Evolutionary conservation across 208 protist species (phyloP), one percentile per base, ranked within the genome.

Genomic region (Trypanosoma scelopori): DNA sequence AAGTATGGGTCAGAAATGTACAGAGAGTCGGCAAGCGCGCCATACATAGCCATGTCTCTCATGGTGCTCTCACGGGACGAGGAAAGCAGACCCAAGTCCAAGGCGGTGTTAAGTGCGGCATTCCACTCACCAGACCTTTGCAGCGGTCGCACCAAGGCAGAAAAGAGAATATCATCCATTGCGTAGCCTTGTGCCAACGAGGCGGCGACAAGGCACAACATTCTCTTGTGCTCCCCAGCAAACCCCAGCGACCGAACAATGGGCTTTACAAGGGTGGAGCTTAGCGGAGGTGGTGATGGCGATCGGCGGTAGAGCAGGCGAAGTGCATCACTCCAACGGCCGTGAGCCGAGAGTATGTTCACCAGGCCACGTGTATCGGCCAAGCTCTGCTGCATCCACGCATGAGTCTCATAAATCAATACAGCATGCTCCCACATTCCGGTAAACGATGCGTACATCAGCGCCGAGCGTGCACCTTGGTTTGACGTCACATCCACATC

Each of bases 391-490:
- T 59, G 50, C 37, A 95, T 60, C 11, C 49, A 47, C 13, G 76
- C 73, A 49, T 89, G 70, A 3, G n/a, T 28, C 28, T 66, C 48
- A 22, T 82, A 71, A 6, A 87, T 53, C n/a, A 51, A 5, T 16
- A 92, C 55, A 0, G 83, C 82, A 51, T 79, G 65, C 60, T 92
- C 87, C 87, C 90, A 95, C 68, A 93, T 84, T 37, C 85, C 83
- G 0, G 83, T 79, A 71, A 76, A 85, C 27, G 73, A 77, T 3
- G 90, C 84, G 20, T 92, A 67, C 1, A 79, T 55, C 5, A 95
- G 48, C 32, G 82, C 76, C 11, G 81, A 72, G 32, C 81, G 64
- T 3, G 82, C 76, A n/a, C 85, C 85, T 2, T 82, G 52, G 46
- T 65, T 27, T 12, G 73, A 88, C 27, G 74, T 48, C 3, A 67